Base-by-base conservation (phyloP, 352 stramenopile genomes). In the Ophiocytium majus region DNA sequence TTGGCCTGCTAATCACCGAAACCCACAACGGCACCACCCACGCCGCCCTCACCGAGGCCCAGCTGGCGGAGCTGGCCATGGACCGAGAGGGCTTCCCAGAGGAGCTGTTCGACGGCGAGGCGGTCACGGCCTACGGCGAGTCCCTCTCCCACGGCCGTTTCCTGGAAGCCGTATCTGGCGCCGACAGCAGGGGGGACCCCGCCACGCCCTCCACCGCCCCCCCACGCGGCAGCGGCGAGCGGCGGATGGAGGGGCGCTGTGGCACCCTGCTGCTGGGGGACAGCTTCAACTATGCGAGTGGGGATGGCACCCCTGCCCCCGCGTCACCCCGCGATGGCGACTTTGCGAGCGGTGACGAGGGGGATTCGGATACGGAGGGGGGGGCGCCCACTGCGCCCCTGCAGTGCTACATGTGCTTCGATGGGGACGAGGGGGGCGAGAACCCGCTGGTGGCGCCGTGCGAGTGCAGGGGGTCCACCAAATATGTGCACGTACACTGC, bases 351-450 rank as follows among this genome's bases (percentile, higher is more conserved):
- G 49, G 9, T 63, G 75, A 81, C 31, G 33, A 81, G 1, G 28
- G 63, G 1, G 63, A 75, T 75, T 28, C 63, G 31, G 63, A 75
- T n/a, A 78, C 49, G 32, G 19, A 49, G 5, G 35, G 23, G 79
- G 43, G 1, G 37, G n/a, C 35, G 33, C 50, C 76, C 17, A 23
- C 66, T 1, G 28, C 34, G 0, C 14, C 76, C n/a, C 28, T 57
- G 9, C 50, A 81, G 95, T 96, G 93, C 86, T 96, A 96, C 89
- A 96, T 96, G 91, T 96, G 93, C 88, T 96, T 95, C 88, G 93
- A 96, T 76, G 93, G 94, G 43, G 92, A 95, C 83, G 91, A 95
- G 35, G 88, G 90, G 0, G 91, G 94, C 0, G 90, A 92, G 63
- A 95, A 96, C 83, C 93, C 93, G 50, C 90, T 96, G 5, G 92